These are phyloP conservation scores for Hymenoscyphus repandus DNA, from an alignment of 2,329 filamentous ascomycete genomes.

Conservation along the genomic window DNA sequence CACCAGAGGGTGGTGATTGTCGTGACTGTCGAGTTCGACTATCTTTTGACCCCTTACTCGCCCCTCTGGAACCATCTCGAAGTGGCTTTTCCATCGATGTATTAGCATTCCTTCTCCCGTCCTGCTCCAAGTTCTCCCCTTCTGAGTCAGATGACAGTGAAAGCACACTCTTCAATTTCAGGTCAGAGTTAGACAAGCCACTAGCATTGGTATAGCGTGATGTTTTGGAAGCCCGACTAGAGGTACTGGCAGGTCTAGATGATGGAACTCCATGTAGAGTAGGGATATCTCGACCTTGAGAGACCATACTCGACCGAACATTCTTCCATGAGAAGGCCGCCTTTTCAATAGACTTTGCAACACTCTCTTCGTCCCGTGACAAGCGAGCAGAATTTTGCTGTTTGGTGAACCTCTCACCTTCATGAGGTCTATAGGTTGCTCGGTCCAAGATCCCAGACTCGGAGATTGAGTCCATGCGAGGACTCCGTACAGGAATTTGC, in stretches of 20 bases:
- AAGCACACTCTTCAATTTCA: constrained; percentile 29
- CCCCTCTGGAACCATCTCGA: not conserved
- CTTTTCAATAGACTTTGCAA: constrained; percentile 7
- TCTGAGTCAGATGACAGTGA: constrained; percentile 32
- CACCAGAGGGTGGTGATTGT: constrained; percentile 8
- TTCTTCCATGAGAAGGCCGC: constrained; percentile 27
- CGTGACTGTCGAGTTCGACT: constrained; percentile 2
- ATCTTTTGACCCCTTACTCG: not conserved
- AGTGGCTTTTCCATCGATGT: constrained; percentile 2
- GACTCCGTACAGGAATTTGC: constrained; percentile 9
- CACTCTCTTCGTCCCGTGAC: not conserved
- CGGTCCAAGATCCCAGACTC: constrained; percentile 20
- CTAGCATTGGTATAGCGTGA: constrained; percentile 27
- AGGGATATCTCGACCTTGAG: constrained; percentile 12
- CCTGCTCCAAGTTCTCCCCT: constrained; percentile 18
- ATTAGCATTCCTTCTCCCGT: constrained; percentile 10
- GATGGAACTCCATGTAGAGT: constrained; percentile 10
- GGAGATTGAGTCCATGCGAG: constrained; percentile 23
- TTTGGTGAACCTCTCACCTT: not conserved
- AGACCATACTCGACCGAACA: constrained; percentile 19
- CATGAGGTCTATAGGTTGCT: not conserved
- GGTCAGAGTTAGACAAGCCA: constrained; percentile 25
- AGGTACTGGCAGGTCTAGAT: constrained; percentile 28
- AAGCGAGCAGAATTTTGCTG: not conserved
- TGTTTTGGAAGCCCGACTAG: constrained; percentile 29